Base-by-base conservation (phyloP, 1,284 basidiomycete species). In the Afroboletus lepidellus region DNA sequence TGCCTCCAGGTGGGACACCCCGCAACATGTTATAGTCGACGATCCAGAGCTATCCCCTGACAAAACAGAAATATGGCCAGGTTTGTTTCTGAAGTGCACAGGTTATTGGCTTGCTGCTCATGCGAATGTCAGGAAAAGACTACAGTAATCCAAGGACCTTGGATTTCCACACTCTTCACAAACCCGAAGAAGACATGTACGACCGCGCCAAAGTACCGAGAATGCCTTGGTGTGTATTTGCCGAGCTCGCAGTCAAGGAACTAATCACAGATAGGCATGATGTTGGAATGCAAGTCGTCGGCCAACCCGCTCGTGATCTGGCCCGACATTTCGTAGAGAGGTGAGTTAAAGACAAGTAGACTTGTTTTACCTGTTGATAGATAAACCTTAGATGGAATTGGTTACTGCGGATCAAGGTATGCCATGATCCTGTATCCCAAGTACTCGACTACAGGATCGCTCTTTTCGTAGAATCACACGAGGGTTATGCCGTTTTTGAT, bases 291-390 rank as follows among this genome's bases (percentile, higher is more conserved):
- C 97, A 99, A 70, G 83, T 99, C 25, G 89, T 98, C 16, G 97
- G 97, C 3, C 95, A 98, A 67, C 97, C 97, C 24, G 94, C 96
- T 18, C 81, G 97, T 27, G 97, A 99, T 71, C 73, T 99, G 8
- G 92, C 91, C 55, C 84, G 97, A 36, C 97, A 99, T 72, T 99
- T 99, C 63, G 84, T 94, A 25, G 92, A 98, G 71, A 81, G 95
- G 79, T 92, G 49, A 57, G 72, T 65, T 44, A 61, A 58, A 36
- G 11, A 2, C 5, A 32, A 25, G n/a, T 42, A 16, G 5, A 12
- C 24, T 45, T 39, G 48, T 59, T 59, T 56, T 62, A 54, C 55
- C 50, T 59, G 45, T 63, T 57, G 53, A 58, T 47, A n/a, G 11
- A 24, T 46, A 8, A n/a, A 38, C 44, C 50, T 54, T 25, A 90